phyloP scores from a whole-genome alignment of 768 basidiomycete species.

The Leccinellum luteum region DNA sequence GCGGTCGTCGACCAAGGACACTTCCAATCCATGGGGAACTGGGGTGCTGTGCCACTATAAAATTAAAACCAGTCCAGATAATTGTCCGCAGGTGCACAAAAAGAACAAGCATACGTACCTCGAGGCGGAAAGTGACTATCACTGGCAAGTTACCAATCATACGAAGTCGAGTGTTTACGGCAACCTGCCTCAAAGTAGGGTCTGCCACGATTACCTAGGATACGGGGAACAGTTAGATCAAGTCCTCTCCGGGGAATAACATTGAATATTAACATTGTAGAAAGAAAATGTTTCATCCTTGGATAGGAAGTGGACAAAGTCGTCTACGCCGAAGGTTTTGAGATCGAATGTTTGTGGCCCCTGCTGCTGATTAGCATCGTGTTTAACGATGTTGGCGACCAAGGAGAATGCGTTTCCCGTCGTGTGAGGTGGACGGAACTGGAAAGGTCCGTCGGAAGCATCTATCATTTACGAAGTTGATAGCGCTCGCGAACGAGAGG shows the following conservation, averaged over 20 bases:
- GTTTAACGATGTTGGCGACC: constrained; percentile 7
- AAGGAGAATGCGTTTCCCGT: constrained; percentile 4
- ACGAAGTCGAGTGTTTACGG: constrained; percentile 9
- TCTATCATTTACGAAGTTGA: neutral
- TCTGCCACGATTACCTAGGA: constrained; percentile 9
- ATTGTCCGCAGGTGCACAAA: neutral
- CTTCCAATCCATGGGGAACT: neutral
- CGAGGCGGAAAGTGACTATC: neutral
- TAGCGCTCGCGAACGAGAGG: neutral
- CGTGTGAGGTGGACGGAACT: constrained; percentile 8
- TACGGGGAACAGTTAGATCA: neutral
- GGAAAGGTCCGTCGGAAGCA: neutral
- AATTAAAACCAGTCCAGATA: neutral
- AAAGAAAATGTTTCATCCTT: neutral
- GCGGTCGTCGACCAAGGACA: constrained; percentile 6
- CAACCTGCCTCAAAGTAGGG: constrained; percentile 6
- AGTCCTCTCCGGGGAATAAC: neutral
- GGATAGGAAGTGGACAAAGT: neutral
- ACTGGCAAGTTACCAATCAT: neutral
- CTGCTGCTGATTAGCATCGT: neutral
- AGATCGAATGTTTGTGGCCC: neutral
- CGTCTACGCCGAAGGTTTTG: neutral
- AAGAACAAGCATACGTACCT: neutral
- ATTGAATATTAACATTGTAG: constrained; percentile 1
- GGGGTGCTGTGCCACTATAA: constrained; percentile 3